Evolutionary conservation across 2,329 filamentous ascomycete genomes (phyloP), one percentile per base, ranked within the genome.

Genomic region (Metarhizium rileyi): DNA sequence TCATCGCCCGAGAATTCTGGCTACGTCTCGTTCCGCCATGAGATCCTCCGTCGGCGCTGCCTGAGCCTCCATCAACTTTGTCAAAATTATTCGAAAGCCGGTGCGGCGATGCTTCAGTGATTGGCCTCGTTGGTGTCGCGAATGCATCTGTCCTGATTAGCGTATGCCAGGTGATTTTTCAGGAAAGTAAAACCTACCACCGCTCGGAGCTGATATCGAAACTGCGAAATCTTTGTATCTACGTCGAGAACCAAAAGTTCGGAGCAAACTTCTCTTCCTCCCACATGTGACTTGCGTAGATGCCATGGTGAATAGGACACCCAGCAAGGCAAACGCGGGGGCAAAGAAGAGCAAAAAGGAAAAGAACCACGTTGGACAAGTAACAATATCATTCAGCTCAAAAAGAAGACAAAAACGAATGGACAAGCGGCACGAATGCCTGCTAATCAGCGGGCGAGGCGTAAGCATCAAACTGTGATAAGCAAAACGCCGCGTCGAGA

Each of bases 251-350:
- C 61, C 58, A 20, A 63, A 50, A 2, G 60, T 53, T 35, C 53
- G 57, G 44, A 65, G 53, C 26, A 66, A 57, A 44, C 53, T 57
- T 51, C 58, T 57, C 50, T 61, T 66, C 52, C 62, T 64, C n/a
- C 63, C 59, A 44, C 63, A 63, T 3, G 57, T 61, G 18, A 59
- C 45, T 4, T 54, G 55, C 18, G 55, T 44, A 20, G 60, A 53
- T 36, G 58, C 56, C 62, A 66, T 66, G 43, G 25, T 36, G 36
- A 48, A 45, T 33, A 50, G 48, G 18, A 44, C 51, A 47, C 16
- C n/a, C n/a, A n/a, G n/a, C n/a, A n/a, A n/a, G 43, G 50, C 46
- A 51, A 47, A 42, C 38, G 38, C 3, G 38, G 25, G 18, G 10
- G 36, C n/a, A 18, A 18, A 26, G 20, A 7, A 30, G 30, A 16